phyloP scores from a whole-genome alignment of 306 rosid genomes.

The Elaeagnus macrophylla region DNA sequence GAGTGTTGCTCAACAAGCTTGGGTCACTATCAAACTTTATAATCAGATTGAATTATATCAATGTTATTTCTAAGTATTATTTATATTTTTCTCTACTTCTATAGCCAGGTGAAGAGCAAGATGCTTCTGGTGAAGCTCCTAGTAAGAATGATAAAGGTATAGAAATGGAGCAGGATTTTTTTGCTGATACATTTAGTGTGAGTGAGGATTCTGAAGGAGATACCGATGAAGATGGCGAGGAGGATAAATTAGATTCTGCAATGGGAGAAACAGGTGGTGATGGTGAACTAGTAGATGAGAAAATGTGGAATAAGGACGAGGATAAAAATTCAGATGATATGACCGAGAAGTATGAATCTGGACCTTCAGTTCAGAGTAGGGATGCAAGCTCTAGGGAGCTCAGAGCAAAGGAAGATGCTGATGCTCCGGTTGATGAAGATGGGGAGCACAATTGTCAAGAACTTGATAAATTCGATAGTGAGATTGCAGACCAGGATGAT shows the following conservation, averaged over 20 bases:
- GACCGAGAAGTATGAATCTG: slow-evolving; percentile 58
- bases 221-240: slow-evolving; percentile 39
- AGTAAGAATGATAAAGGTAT: slow-evolving; percentile 58
- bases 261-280: slow-evolving; percentile 70
- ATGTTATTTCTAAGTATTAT: no score
- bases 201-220: slow-evolving; percentile 79
- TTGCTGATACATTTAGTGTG: slow-evolving; percentile 54
- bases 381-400: slow-evolving; percentile 59
- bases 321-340: slow-evolving; percentile 45
- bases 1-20: no score
- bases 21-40: no score
- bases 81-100: neutral
- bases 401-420: slow-evolving; percentile 65
- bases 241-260: slow-evolving; percentile 53
- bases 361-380: slow-evolving; percentile 51
- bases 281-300: slow-evolving; percentile 59
- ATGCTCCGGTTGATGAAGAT: slow-evolving; percentile 31
- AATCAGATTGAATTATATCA: no score
- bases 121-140: slow-evolving; percentile 44
- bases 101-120: slow-evolving; percentile 48
- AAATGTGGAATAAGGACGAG: slow-evolving; percentile 58
- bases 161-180: slow-evolving; percentile 83
- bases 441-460: slow-evolving; percentile 44
- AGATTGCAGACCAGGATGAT: slow-evolving; percentile 27
- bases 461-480: slow-evolving; percentile 35